Conservation (phyloP, 345 rosid genomes). For the Trapa incisa region DNA sequence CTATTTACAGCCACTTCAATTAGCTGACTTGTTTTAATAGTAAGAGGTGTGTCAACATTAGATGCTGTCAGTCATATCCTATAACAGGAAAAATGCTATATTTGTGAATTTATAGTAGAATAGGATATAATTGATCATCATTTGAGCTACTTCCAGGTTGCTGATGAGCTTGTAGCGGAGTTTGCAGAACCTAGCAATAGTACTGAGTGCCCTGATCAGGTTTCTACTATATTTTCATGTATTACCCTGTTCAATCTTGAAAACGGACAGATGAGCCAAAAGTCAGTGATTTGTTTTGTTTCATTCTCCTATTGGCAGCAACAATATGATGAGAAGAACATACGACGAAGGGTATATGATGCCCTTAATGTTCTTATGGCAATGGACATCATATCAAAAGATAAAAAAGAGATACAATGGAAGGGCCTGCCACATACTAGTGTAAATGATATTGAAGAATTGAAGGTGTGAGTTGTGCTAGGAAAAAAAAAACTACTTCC, state of each 20-base stretch:
- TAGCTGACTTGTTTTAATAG: background rate
- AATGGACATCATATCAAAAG: conserved; percentile 94
- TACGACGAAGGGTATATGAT: conserved; percentile 94
- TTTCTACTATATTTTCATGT: conserved; percentile 12
- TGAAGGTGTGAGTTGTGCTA: conserved; percentile 47
- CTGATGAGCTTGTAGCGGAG: conserved; percentile 98
- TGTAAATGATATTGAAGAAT: conserved; percentile 78
- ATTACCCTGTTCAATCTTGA: background rate
- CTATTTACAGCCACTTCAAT: background rate
- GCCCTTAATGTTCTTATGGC: conserved; percentile 99
- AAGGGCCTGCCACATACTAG: conserved; percentile 96
- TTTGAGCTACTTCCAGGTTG: conserved; percentile 58
- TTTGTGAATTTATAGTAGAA: too few species aligned
- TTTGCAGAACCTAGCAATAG: conserved; percentile 71
- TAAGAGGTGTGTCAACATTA: background rate
- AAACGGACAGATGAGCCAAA: background rate
- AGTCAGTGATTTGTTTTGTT: background rate
- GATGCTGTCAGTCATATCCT: background rate
- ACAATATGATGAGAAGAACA: conserved; percentile 97
- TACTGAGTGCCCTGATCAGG: conserved; percentile 86
- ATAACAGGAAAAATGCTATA: background rate
- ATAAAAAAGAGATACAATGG: conserved; percentile 97
- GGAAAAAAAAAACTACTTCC: background rate
- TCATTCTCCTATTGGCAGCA: conserved; percentile 39
- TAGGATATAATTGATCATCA: background rate